Base-by-base conservation (phyloP, 805 yeast genomes). In the Starmerella etchellsii region DNA sequence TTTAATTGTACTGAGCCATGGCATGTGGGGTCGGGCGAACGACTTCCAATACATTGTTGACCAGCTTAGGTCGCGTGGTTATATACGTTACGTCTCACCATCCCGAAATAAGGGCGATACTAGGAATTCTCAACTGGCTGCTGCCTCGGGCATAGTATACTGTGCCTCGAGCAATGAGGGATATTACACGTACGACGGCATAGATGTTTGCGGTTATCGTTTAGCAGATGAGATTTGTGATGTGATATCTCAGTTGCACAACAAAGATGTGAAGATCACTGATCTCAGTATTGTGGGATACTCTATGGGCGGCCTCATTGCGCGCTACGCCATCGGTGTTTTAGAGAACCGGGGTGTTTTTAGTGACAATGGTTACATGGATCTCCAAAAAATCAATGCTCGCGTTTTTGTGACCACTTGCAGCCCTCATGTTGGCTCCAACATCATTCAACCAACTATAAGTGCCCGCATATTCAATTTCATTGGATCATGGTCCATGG, bases 221-320 rank as follows among this genome's bases (percentile, higher is more conserved):
- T 78, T 81, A 7, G 75, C 80, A 1, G 69, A 69, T 39, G 94
- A 84, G 58, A 75, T 84, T 36, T 56, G 63, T 16, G 49, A 45
- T 1, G 66, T 66, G 51, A 61, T 73, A 16, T 48, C 51, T 4
- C 32, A 34, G 18, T 39, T 60, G 23, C 26, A 29, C 19, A 25
- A 21, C 16, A 8, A 16, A 5, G 55, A 51, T 20, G 44, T 36
- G n/a, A 52, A 55, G 13, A 82, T 83, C 10, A 64, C 67, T n/a
- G 71, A 75, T 50, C 70, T 88, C 37, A 81, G 93, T 46, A 65
- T 88, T 31, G 68, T 82, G 2, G 95, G 97, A 0, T 88, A 87
- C 58, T 82, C 95, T 0, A 63, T 88, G 43, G 96, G 97, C 19
- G 97, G 97, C 0, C 61, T 87, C 27, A 74, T 88, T 25, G 68